phyloP scores from a whole-genome alignment of 2,329 filamentous ascomycete genomes.

The Didymella pomorum region DNA sequence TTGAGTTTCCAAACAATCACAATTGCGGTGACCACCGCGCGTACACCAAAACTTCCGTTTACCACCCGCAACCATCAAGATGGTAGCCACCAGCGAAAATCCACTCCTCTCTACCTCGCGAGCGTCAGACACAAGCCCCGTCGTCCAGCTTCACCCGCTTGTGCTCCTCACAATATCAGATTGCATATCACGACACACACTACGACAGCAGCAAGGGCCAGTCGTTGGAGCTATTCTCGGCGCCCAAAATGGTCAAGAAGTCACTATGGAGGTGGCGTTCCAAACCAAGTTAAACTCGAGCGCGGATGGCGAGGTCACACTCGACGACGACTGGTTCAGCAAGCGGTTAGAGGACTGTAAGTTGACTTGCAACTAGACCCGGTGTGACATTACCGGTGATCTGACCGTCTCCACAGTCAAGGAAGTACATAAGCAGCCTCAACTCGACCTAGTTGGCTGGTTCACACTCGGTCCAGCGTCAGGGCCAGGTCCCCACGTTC shows the following conservation, averaged over 20 bases:
- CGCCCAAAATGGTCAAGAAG: conserved; percentile 86
- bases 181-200: conserved; percentile 89
- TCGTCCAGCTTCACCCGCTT: conserved; percentile 87
- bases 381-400: neutral
- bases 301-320: conserved; percentile 63
- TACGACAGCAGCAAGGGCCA: conserved; percentile 77
- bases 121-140: conserved; percentile 74
- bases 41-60: neutral
- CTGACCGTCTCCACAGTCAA: conserved; percentile 66
- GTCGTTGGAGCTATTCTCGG: conserved; percentile 89
- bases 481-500: conserved; percentile 72
- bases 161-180: conserved; percentile 97
- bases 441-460: conserved; percentile 86
- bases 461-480: conserved; percentile 78
- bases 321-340: conserved; percentile 77
- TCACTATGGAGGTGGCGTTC: conserved; percentile 93
- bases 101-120: conserved; percentile 55
- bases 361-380: conserved; percentile 42
- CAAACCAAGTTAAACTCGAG: conserved; percentile 69
- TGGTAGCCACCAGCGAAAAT: conserved; percentile 50
- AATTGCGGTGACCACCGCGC: neutral
- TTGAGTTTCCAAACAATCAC: conserved; percentile 10
- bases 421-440: conserved; percentile 83
- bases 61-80: conserved; percentile 26
- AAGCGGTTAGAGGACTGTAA: conserved; percentile 84